These are phyloP conservation scores for Starmerella bacillaris DNA, from an alignment of 805 yeast genomes.

Conservation along the genomic window DNA sequence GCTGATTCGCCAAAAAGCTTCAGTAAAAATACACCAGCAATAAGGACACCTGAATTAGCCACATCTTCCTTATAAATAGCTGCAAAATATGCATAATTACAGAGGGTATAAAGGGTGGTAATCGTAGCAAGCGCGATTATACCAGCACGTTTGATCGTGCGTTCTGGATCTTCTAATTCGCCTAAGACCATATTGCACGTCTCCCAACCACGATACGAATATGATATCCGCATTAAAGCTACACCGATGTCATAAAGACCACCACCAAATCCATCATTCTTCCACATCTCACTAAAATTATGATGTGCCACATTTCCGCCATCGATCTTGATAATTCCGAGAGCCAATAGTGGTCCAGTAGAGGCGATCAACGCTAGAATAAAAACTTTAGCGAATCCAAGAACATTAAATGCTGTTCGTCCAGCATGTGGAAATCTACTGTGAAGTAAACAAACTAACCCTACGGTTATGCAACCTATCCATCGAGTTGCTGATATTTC, in stretches of 20 bases:
- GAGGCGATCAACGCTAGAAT: conserved; percentile 33
- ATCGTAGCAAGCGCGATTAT: conserved; percentile 38
- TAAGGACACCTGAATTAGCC: conserved; percentile 38
- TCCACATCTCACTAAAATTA: conserved; percentile 27
- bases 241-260: conserved; percentile 36
- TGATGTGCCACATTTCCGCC: conserved; percentile 21
- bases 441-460: conserved; percentile 29
- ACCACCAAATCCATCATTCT: conserved; percentile 26
- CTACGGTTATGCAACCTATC: conserved; percentile 31
- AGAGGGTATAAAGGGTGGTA: conserved; percentile 37
- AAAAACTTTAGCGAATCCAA: conserved; percentile 38
- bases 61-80: conserved; percentile 30
- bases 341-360: conserved; percentile 29
- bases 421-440: conserved; percentile 33
- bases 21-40: conserved; percentile 44
- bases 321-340: conserved; percentile 14
- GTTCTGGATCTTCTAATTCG: conserved; percentile 39
- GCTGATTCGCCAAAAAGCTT: conserved; percentile 40
- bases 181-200: conserved; percentile 46
- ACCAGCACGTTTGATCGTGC: conserved; percentile 42
- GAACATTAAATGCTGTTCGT: conserved; percentile 32
- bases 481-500: conserved; percentile 26
- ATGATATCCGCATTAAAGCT: conserved; percentile 40
- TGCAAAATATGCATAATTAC: conserved; percentile 39
- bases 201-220: conserved; percentile 56